These are phyloP conservation scores for Domatiomyces catenatus DNA, from an alignment of 2,329 filamentous ascomycete species.

Conservation along the genomic window DNA sequence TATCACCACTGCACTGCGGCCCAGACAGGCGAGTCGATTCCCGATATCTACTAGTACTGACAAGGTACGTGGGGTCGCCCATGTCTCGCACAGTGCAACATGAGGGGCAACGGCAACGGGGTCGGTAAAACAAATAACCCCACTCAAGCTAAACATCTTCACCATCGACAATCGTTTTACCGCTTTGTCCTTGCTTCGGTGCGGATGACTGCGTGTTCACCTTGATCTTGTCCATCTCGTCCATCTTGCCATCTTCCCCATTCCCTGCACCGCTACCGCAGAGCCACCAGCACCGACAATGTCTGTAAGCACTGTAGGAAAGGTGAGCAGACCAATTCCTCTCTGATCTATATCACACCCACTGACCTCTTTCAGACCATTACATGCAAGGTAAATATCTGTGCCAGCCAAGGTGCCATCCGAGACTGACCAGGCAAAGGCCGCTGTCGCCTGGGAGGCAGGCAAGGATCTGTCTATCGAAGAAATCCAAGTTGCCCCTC, in stretches of 20 bases:
- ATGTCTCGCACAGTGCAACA: too few species aligned
- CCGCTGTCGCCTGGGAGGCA: constrained; percentile 93
- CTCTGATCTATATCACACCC: neutral
- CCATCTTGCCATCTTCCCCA: neutral
- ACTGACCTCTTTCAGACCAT: constrained; percentile 49
- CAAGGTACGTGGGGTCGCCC: too few species aligned
- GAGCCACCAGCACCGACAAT: neutral
- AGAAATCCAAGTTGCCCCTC: constrained; percentile 80
- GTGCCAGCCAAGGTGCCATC: neutral
- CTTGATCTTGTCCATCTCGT: neutral
- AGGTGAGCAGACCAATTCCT: constrained; percentile 1
- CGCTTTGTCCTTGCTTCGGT: neutral
- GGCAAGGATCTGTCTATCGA: constrained; percentile 79
- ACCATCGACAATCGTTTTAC: neutral
- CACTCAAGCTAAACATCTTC: neutral
- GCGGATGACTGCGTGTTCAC: neutral
- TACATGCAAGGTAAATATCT: constrained; percentile 55
- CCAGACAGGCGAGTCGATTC: too few species aligned
- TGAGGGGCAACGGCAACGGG: too few species aligned
- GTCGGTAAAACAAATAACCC: neutral
- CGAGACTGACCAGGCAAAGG: constrained; percentile 32
- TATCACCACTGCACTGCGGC: too few species aligned
- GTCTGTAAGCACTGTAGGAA: constrained; percentile 3
- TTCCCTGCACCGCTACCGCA: neutral
- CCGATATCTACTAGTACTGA: too few species aligned